Conservation (phyloP, 2,329 filamentous ascomycete genomes). For the Pseudogymnoascus pannorum region DNA sequence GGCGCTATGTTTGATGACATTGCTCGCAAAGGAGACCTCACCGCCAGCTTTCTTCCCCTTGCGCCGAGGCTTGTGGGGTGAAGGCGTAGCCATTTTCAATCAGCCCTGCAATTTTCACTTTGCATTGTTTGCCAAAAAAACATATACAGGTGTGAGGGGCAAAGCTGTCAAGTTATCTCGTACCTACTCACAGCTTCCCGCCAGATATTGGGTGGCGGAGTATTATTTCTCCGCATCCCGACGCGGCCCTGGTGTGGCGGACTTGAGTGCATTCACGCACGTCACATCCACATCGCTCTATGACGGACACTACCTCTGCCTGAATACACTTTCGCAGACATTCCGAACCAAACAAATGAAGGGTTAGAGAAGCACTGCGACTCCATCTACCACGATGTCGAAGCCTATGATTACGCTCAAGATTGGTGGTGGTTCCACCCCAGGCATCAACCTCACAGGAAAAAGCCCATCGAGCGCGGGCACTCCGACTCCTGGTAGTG, state of each 20-base stretch:
- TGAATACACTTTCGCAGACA: background rate
- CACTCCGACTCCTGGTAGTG: constrained; percentile 27
- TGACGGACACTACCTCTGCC: background rate
- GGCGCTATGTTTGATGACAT: constrained; percentile 21
- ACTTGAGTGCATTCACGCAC: background rate
- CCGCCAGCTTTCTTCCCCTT: constrained; percentile 44
- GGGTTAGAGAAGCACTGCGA: background rate
- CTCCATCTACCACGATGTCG: constrained; percentile 19
- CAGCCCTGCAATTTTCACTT: background rate
- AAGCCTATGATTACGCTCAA: constrained; percentile 25
- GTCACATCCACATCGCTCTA: constrained; percentile 2
- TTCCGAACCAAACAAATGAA: background rate
- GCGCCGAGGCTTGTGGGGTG: constrained; percentile 53
- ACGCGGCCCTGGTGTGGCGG: constrained; percentile 1
- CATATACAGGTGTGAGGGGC: background rate
- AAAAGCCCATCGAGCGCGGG: constrained; percentile 18
- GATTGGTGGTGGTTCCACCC: background rate
- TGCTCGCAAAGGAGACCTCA: constrained; percentile 27
- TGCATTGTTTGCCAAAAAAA: constrained; percentile 5
- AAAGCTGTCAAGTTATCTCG: background rate
- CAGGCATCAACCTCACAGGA: background rate
- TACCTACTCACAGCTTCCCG: background rate
- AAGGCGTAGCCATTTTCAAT: constrained; percentile 32
- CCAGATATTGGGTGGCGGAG: background rate
- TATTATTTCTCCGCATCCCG: background rate